These are phyloP conservation scores for Fusarium sp. DNA, from an alignment of 2,329 filamentous ascomycete species.

Conservation along the genomic window DNA sequence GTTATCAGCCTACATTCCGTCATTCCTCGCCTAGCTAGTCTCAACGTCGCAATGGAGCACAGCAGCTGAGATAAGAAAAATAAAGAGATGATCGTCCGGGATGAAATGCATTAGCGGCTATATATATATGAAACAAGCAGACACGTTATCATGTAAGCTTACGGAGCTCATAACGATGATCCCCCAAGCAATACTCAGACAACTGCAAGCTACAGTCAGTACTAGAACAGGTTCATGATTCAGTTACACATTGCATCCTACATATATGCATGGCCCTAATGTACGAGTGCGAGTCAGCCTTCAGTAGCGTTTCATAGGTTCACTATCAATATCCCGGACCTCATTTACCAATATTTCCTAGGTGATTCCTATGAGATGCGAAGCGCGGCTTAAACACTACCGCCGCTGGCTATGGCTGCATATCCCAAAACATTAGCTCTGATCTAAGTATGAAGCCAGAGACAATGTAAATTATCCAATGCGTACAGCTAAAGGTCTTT, in stretches of 20 bases:
- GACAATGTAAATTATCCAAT: too few species aligned
- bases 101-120: constrained; percentile 17
- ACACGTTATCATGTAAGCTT: constrained; percentile 17
- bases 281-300: constrained; percentile 7
- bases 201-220: not conserved
- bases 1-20: not conserved
- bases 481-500: too few species aligned
- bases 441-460: too few species aligned
- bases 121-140: not conserved
- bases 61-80: constrained; percentile 1
- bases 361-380: not conserved
- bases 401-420: too few species aligned
- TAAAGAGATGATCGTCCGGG: not conserved
- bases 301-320: not conserved
- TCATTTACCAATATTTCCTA: not conserved
- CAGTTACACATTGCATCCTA: not conserved
- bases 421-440: too few species aligned
- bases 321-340: not conserved
- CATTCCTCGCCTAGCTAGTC: not conserved
- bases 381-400: too few species aligned
- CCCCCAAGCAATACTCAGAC: not conserved
- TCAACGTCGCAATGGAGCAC: constrained; percentile 10
- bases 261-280: not conserved
- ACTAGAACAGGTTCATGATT: not conserved
- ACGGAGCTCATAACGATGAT: not conserved